Evolutionary conservation across 2,329 filamentous ascomycete species (phyloP), one percentile per base, ranked within the genome.

Genomic region (Fusarium sp.): DNA sequence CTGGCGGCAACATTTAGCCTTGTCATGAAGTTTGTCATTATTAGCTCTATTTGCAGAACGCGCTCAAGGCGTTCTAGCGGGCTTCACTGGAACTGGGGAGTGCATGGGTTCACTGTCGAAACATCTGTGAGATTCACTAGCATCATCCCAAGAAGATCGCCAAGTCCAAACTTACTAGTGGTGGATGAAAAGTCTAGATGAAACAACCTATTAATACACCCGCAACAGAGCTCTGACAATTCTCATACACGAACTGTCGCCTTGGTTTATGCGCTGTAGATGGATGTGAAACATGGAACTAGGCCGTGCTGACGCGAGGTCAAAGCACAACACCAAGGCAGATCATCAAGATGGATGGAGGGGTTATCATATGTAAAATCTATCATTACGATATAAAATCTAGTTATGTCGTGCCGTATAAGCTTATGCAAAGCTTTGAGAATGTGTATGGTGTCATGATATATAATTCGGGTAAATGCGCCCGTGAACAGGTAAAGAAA

Each of bases 371-470:
- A 18, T 58, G 30, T 49, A 45, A 27, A 38, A 40, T 68, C 27
- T 45, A 50, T 70, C 67, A 68, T 71, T 68, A 70, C 27, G 51
- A 59, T 59, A 53, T 59, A 67, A 63, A 68, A 71, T 71, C 47
- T 68, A 38, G 34, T 38, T 38, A 63, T 64, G 29, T 71, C 67
- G 29, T 71, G 67, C 53, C 67, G 10, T 71, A 34, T 18, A 40
- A 68, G 66, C 61, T 42, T 29, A 24, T 61, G 47, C 55, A 51
- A 68, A 64, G 65, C 59, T 22, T 42, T 50, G 25, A 53, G 24
- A 57, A 63, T 63, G 27, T 51, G n/a, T 63, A 61, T 52, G 63
- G 43, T 67, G 47, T 66, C 63, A 38, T 53, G 50, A 53, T 53
- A 43, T 22, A 12, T 51, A 66, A 63, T n/a, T 22, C 18, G 57